These are phyloP conservation scores for Aspergillus mulundensis DNA, from an alignment of 495 filamentous ascomycete genomes.

Conservation along the genomic window DNA sequence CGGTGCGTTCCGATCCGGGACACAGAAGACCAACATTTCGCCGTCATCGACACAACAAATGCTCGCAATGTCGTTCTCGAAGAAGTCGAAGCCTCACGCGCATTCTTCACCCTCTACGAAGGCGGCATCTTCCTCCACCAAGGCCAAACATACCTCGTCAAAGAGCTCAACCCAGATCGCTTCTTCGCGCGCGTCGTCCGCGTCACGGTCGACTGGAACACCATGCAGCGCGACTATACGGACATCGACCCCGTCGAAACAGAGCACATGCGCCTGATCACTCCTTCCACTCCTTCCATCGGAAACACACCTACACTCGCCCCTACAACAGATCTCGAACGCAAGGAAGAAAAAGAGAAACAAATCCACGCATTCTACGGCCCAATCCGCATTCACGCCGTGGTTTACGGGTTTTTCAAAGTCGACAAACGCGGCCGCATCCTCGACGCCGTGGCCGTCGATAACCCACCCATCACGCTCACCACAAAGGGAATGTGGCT, in stretches of 20 bases:
- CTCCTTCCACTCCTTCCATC: neutral
- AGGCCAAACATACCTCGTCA: conserved; percentile 85
- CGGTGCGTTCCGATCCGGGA: conserved; percentile 85
- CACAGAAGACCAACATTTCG: conserved; percentile 88
- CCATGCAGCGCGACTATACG: conserved; percentile 88
- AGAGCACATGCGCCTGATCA: conserved; percentile 70
- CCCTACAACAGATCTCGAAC: neutral
- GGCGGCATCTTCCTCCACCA: conserved; percentile 97
- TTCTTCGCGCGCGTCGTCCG: conserved; percentile 69
- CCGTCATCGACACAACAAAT: conserved; percentile 84
- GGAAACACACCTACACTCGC: too few relatives aligned
- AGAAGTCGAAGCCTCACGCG: conserved; percentile 91
- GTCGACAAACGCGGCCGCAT: conserved; percentile 76
- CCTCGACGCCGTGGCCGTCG: conserved; percentile 87
- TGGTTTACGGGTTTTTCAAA: conserved; percentile 96
- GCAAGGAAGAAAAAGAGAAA: neutral
- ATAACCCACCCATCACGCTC: conserved; percentile 86
- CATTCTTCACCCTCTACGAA: conserved; percentile 95
- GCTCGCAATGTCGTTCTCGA: conserved; percentile 82
- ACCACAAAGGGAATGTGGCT: conserved; percentile 94
- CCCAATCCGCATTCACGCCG: conserved; percentile 72
- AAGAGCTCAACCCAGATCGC: conserved; percentile 76
- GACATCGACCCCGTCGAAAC: conserved; percentile 92
- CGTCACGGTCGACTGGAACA: conserved; percentile 95
- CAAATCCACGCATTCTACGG: conserved; percentile 72